Evolutionary conservation across 163 green algal species (phyloP), one percentile per base, ranked within the genome.

Genomic region (Volvox carteri): DNA sequence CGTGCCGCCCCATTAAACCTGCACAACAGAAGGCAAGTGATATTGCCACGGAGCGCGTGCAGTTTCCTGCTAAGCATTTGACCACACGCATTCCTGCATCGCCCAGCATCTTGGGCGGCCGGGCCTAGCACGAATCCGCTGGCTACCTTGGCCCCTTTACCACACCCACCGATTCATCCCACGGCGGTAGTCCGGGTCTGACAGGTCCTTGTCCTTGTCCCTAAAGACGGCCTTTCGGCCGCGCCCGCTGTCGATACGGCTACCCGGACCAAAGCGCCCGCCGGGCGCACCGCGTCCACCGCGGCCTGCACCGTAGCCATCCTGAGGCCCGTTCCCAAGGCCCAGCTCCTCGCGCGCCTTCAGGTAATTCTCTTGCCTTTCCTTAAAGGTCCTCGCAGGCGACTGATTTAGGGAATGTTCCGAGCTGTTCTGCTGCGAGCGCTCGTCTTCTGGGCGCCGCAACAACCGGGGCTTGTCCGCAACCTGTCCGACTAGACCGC

Each of bases 181-280:
- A 4, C 89, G 67, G 8, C 48, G 50, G 70, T 91, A 92, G 73
- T 92, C 90, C 23, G 90, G 90, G 79, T 92, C 90, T 9, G 78
- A 73, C 39, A 90, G 30, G n/a, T 92, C 90, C 44, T 85, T 79
- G 41, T 91, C 90, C 85, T 89, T 91, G 48, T 92, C 85, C 33
- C 78, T 65, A 37, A 92, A 91, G 19, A 92, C 85, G 9, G 90
- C 90, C 73, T 92, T 92, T 37, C 90, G 84, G 1, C 90, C 90
- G 14, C 85, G 52, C 18, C 90, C 78, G 46, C 70, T 72, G 30
- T 72, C 56, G 76, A 75, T 85, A n/a, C 84, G 48, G 9, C 70
- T 72, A 1, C 52, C 39, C 1, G 14, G n/a, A 37, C 86, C 86
- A 39, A 68, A 67, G 35, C 77, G 75, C 0, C 78, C 62, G 2